These are phyloP conservation scores for Pistacia integerrima DNA, from an alignment of 345 rosid species.

Conservation along the genomic window DNA sequence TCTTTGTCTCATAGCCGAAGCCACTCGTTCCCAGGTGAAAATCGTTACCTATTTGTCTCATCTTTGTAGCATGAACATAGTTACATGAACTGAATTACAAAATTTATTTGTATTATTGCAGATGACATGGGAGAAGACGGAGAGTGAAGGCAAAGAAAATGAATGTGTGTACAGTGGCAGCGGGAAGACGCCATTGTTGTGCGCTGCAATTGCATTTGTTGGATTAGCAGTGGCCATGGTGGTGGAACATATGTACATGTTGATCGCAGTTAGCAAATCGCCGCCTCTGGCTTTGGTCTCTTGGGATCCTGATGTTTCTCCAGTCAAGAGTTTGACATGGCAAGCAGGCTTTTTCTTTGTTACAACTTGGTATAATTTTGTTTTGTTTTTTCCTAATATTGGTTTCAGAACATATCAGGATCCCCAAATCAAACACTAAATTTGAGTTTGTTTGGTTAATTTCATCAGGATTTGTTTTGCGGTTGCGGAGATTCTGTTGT, in stretches of 20 bases:
- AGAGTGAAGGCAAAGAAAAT: constrained; percentile 21
- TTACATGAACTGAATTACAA: not conserved
- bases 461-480: constrained; percentile 70
- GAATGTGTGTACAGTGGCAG: constrained; percentile 73
- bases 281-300: constrained; percentile 46
- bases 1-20: constrained; percentile 87
- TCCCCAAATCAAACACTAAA: not conserved
- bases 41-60: not conserved
- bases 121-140: constrained; percentile 52
- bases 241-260: constrained; percentile 60
- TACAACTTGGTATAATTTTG: constrained; percentile 64
- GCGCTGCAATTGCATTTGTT: constrained; percentile 58
- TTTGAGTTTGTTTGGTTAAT: not conserved
- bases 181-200: constrained; percentile 72
- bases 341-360: constrained; percentile 82
- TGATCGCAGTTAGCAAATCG: constrained; percentile 66
- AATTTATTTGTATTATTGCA: constrained; percentile 21
- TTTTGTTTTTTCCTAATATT: not conserved
- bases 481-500: constrained; percentile 66
- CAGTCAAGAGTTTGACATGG: constrained; percentile 46
- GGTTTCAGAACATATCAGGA: not conserved
- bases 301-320: constrained; percentile 54
- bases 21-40: constrained; percentile 78
- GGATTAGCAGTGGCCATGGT: constrained; percentile 72
- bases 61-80: not conserved